Evolutionary conservation across 345 rosid genomes (phyloP).

Genomic region (Brassica incana): DNA sequence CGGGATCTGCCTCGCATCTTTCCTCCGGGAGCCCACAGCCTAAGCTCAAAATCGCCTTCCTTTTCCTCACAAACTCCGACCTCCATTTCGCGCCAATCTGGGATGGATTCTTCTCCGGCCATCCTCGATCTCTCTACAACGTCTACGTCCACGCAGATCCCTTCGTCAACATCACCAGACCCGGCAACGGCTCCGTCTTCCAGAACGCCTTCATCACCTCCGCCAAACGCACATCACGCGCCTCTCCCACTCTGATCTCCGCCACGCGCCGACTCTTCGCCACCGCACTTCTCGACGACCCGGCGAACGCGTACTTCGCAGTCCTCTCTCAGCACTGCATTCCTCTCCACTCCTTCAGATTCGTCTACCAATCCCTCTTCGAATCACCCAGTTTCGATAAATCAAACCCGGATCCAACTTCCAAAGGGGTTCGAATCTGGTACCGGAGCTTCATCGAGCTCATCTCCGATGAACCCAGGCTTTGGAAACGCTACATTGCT

Average conservation of each 20-base stretch:
- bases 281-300: constrained; percentile 6
- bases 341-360: constrained; percentile 1
- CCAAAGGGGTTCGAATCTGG: neutral
- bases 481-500: constrained; percentile 17
- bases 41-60: constrained; percentile 14
- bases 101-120: constrained; percentile 9
- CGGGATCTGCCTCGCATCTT: neutral
- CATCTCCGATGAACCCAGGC: constrained; percentile 14
- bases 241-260: constrained; percentile 13
- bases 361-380: neutral
- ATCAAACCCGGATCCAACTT: neutral
- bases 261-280: constrained; percentile 20
- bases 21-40: neutral
- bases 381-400: neutral
- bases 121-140: constrained; percentile 8
- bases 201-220: neutral
- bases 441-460: constrained; percentile 19
- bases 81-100: constrained; percentile 16
- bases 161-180: constrained; percentile 6
- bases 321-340: constrained; percentile 18
- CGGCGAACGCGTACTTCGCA: constrained; percentile 1
- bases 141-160: constrained; percentile 24
- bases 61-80: constrained; percentile 12
- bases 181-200: neutral
- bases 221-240: constrained; percentile 1